These are phyloP conservation scores for Pyrus betulifolia DNA, from an alignment of 306 rosid genomes.

Conservation along the genomic window DNA sequence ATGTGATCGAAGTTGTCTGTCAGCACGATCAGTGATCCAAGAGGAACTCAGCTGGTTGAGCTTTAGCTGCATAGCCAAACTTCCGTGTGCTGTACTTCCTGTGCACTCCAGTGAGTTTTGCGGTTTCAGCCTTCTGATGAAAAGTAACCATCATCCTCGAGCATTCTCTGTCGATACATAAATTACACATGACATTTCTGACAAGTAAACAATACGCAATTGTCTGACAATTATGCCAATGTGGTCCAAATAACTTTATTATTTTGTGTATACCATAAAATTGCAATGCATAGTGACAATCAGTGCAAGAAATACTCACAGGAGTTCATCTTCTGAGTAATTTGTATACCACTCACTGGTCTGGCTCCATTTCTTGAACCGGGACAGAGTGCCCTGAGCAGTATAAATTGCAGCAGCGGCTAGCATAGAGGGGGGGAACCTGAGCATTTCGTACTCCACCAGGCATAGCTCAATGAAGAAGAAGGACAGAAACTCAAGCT, in stretches of 20 bases:
- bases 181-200: background rate
- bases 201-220: background rate
- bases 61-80: constrained; percentile 61
- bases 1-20: background rate
- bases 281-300: background rate
- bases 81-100: constrained; percentile 58
- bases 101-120: constrained; percentile 34
- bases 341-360: constrained; percentile 62
- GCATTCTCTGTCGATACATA: constrained; percentile 47
- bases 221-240: background rate
- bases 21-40: background rate
- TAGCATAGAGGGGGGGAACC: constrained; percentile 63
- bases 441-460: constrained; percentile 67
- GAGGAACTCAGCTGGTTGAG: constrained; percentile 46
- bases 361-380: constrained; percentile 66
- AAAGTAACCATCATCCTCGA: constrained; percentile 64
- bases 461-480: constrained; percentile 77
- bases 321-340: constrained; percentile 58
- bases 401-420: constrained; percentile 85
- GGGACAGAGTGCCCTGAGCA: constrained; percentile 51
- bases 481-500: constrained; percentile 69
- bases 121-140: constrained; percentile 63
- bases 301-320: constrained; percentile 36
- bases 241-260: background rate
- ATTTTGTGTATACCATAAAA: background rate